Evolutionary conservation across 768 basidiomycete species (phyloP), one percentile per base, ranked within the genome.

Genomic region (Agrocybe praecox): DNA sequence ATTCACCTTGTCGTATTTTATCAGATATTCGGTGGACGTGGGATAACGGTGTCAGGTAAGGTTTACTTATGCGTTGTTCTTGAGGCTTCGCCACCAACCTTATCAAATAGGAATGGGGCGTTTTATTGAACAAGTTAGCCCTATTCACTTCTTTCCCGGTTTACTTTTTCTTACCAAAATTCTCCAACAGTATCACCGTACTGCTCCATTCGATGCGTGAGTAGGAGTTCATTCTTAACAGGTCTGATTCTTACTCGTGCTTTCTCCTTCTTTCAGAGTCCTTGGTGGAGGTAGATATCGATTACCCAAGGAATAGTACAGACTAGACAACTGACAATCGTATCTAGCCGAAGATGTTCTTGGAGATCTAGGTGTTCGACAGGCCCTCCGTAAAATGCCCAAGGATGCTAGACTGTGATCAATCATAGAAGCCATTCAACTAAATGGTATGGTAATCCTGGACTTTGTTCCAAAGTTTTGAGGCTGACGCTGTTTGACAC

Each of bases 11-110:
- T 40, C 10, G n/a, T 48, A 10, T 46, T 19, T n/a, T 18, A 32
- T 10, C 14, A 89, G 77, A 82, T 94, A 60, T 94, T 93, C 60
- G 92, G 93, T 61, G 94, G 93, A 9, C 83, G 94, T 53, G 93
- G 90, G 47, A 84, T 95, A 57, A 94, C 94, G 23, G 80, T 81
- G 68, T 84, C 84, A 14, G 92, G 92, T 26, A 32, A 50, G 36
- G 36, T 12, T 42, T 26, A 12, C 6, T 40, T 45, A 1, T 9
- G 3, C 17, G 9, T 19, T 4, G 2, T 29, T 14, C 29, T 23
- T 18, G 5, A 26, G 21, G 24, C 19, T 52, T 36, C 23, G 2
- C 15, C 23, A 49, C 46, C 58, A 5, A 53, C 21, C 2, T 49
- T 52, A 22, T 56, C 12, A 53, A 47, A 23, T 52, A 76, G 78